These are phyloP conservation scores for Candida incommunis DNA, from an alignment of 805 yeast species.

Conservation along the genomic window DNA sequence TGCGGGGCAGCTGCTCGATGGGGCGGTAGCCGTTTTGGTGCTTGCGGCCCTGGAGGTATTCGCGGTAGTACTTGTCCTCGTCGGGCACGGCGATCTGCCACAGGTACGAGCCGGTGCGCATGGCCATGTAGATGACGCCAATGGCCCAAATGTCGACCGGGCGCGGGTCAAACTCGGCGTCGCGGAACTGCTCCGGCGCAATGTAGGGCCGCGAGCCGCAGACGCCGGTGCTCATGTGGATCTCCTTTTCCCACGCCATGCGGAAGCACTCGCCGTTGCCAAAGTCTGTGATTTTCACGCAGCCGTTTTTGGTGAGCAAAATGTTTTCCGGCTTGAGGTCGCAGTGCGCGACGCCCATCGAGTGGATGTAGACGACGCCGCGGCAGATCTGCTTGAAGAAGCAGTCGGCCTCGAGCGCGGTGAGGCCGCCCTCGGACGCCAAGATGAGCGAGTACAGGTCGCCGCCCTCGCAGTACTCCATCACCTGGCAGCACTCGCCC, in stretches of 20 bases:
- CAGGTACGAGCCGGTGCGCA: slow-evolving; percentile 82
- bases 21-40: slow-evolving; percentile 83
- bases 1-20: slow-evolving; percentile 67
- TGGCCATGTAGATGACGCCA: slow-evolving; percentile 62
- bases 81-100: slow-evolving; percentile 67
- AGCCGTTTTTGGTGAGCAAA: slow-evolving; percentile 48
- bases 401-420: slow-evolving; percentile 67
- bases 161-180: slow-evolving; percentile 51
- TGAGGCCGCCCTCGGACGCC: slow-evolving; percentile 37
- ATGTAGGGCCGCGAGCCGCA: slow-evolving; percentile 85
- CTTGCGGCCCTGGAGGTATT: slow-evolving; percentile 62
- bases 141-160: slow-evolving; percentile 79
- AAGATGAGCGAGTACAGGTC: slow-evolving; percentile 51
- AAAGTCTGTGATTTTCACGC: slow-evolving; percentile 63
- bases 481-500: slow-evolving; percentile 66
- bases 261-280: slow-evolving; percentile 84
- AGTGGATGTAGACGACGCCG: slow-evolving; percentile 74
- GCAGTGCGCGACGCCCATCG: slow-evolving; percentile 85
- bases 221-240: slow-evolving; percentile 49
- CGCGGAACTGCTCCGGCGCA: slow-evolving; percentile 71
- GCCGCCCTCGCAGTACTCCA: slow-evolving; percentile 91
- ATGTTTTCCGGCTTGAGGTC: slow-evolving; percentile 87
- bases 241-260: slow-evolving; percentile 71
- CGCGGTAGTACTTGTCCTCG: slow-evolving; percentile 65
- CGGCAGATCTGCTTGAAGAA: slow-evolving; percentile 71